Base-by-base conservation (phyloP, 805 yeast genomes). In the Torulaspora gathmanii region DNA sequence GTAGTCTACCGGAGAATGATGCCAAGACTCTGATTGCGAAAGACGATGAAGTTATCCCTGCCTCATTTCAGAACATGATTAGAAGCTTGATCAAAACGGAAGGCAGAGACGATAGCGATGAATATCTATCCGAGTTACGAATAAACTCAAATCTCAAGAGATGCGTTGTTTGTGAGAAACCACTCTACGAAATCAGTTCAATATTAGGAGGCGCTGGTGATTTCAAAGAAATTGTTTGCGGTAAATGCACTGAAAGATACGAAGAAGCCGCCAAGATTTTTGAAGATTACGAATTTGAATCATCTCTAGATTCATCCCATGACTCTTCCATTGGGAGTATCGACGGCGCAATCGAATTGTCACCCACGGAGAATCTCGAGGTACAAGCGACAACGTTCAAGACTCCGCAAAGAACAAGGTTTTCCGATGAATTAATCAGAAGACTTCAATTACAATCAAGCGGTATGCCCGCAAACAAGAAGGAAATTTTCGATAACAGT, bases 111-210 rank as follows among this genome's bases (percentile, higher is more conserved):
- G 49, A 45, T 5, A 48, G 49, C 17, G 66, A 61, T 36, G 45
- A 49, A 38, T 61, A 61, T 41, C 40, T 61, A 12, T 46, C 49
- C 1, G 50, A 51, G 5, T 34, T 58, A 4, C 43, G 51, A 12
- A 40, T 50, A 17, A 45, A 45, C 16, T 41, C 60, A 0, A 51
- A 57, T 2, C 42, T 71, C 38, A 67, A 64, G 40, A 62, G 60
- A 37, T 83, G 91, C 57, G 78, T 81, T n/a, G 67, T 83, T 10
- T 83, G 91, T 61, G 86, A 82, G 30, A 75, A 73, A 43, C 86
- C 88, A 12, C 60, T 83, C 23, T 83, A 82, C 59, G 88, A 83
- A 46, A 52, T 80, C 61, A 67, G 83, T 49, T 52, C 53, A 7
- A 40, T 55, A 15, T 22, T 57, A 2, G 40, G 45, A 4, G 46